A percentile compares a stretch with the other conserved stretches of the same genome.
phyloP scores from a whole-genome alignment of 228 moss, liverwort and hornwort species.

The Sphagnum magellanicum region DNA sequence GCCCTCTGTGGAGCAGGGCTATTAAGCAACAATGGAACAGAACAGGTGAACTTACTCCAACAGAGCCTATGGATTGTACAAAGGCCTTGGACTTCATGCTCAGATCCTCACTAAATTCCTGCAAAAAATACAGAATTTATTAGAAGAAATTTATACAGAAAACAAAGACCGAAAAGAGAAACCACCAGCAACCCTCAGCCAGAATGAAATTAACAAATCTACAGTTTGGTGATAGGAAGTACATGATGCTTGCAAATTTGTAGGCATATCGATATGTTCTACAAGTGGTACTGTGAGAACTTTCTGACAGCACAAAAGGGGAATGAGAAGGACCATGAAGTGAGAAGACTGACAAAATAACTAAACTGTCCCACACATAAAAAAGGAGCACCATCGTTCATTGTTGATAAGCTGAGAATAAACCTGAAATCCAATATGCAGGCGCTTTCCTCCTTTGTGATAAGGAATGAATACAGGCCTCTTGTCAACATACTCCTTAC shows the following conservation, averaged over 20 bases:
- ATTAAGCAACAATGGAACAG: background rate
- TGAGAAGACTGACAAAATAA: background rate
- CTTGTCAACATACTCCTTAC: slow-evolving; percentile 72
- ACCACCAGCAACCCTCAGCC: too few relatives aligned
- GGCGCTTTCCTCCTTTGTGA: slow-evolving; percentile 95
- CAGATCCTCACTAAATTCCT: slow-evolving; percentile 91
- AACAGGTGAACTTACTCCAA: slow-evolving; percentile 49
- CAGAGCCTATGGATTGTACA: slow-evolving; percentile 70
- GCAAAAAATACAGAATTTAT: slow-evolving; percentile 6
- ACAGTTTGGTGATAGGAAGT: too few relatives aligned
- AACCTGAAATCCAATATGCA: slow-evolving; percentile 98
- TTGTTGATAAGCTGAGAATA: background rate
- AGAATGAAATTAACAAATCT: too few relatives aligned
- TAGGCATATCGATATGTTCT: too few relatives aligned
- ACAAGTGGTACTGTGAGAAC: too few relatives aligned
- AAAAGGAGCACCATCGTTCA: background rate
- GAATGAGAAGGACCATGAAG: too few relatives aligned
- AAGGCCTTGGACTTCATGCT: slow-evolving; percentile 81
- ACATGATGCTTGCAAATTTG: too few relatives aligned
- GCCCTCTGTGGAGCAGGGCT: too few relatives aligned
- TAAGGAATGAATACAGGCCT: slow-evolving; percentile 90
- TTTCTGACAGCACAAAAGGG: too few relatives aligned
- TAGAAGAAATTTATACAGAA: background rate
- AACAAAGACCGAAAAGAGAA: too few relatives aligned
- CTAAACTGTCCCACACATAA: background rate